Base-by-base conservation (phyloP, 2,329 filamentous ascomycete genomes). In the Penicillium sp. region DNA sequence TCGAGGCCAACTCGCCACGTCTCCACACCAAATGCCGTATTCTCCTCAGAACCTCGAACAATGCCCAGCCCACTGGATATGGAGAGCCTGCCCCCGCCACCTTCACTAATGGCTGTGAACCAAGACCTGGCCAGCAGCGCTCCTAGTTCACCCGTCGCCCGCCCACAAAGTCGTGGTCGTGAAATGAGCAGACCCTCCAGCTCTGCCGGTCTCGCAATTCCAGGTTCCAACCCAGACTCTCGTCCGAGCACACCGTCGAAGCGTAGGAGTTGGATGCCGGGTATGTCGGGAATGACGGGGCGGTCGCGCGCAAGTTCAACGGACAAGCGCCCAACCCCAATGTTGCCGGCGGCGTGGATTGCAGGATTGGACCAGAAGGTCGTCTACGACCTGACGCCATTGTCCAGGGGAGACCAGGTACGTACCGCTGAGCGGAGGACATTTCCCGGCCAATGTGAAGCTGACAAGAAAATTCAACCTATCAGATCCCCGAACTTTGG, bases 401-500 rank as follows among this genome's bases (percentile, higher is more conserved):
- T 87, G 57, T 57, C 79, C 22, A 74, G 75, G 50, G 83, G 78
- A 38, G 76, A 82, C 54, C 81, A 77, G 69, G 80, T 83, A 72
- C 56, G 75, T 61, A 46, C 21, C 38, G 10, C 8, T 13, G 6
- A 36, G 5, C 18, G 13, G 1, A 10, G 4, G 21, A 8, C 8
- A 5, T 14, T n/a, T 24, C 13, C 11, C 22, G 22, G n/a, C 18
- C 34, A 16, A 14, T 34, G 5, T 13, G 31, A 43, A 41, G 16
- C 16, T 18, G 18, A 24, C 21, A 22, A 27, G 50, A 18, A 59
- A 39, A 4, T 21, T 10, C 29, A 10, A 18, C 16, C 22, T 53
- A 31, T 14, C 27, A 83, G 80, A 75, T 84, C 14, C 66, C 75
- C 5, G 85, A 87, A 62, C 68, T 87, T 8, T 88, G 85, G 85